Evolutionary conservation across 768 basidiomycete species (phyloP), one percentile per base, ranked within the genome.

Genomic region (Candolleomyces eurysporus): DNA sequence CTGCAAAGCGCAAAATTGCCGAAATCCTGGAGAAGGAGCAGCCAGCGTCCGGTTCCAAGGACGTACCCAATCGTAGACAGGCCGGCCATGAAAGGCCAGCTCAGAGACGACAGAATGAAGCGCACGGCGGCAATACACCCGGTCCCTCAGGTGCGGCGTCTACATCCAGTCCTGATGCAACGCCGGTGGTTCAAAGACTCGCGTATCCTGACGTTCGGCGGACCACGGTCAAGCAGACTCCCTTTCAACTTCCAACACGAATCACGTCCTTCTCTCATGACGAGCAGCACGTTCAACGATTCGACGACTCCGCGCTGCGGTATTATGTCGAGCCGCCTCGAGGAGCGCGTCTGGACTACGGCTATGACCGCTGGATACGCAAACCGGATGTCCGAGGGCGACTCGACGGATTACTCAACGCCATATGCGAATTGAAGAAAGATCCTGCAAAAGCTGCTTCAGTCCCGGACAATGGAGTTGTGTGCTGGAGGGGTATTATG

Each of bases 401-500:
- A 53, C 71, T 94, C 13, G 92, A 93, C 66, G 74, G 80, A 2
- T 78, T 94, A 43, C 75, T 95, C 62, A 78, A 73, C 61, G 91
- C 86, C 0, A 79, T 84, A 65, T 77, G 75, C 55, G 79, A 76
- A 55, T 75, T 78, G 60, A 79, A 78, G 58, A 72, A 70, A 62
- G 67, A 76, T 55, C 72, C 75, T 14, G 48, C 32, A 39, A 56
- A 59, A 32, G 61, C 59, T 8, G 67, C 54, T 16, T 58, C 59
- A 1, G 50, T 77, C 19, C 76, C 75, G 26, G 84, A 82, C 58
- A 78, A 89, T 30, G 82, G 79, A 0, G 81, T 89, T 31, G 78
- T 91, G 56, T 77, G 82, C 10, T 95, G 92, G 92, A 79, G 92
- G 67, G 92, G 92, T 11, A 82, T 93, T 57, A 85, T 93, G 80